Evolutionary conservation across 176 grass and related monocot species (phyloP).

Genomic region (Alopecurus myosuroides): DNA sequence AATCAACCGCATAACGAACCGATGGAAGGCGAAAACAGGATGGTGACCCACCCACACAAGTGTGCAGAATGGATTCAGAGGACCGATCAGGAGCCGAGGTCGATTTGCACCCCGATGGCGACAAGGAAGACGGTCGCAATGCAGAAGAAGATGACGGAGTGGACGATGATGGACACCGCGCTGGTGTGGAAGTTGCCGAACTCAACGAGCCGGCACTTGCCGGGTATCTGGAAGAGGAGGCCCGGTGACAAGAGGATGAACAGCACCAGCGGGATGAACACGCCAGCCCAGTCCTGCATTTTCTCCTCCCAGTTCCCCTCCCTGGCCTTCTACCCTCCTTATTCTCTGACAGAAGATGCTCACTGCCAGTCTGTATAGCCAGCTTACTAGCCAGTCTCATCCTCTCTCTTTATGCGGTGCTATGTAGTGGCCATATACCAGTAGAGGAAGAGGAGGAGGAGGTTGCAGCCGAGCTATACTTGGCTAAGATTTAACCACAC

Average conservation of each 20-base stretch:
- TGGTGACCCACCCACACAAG: not conserved
- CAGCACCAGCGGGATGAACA: conserved; percentile 50
- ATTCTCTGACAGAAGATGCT: not conserved
- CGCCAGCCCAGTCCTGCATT: conserved; percentile 70
- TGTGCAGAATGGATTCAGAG: not conserved
- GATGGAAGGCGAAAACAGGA: not conserved
- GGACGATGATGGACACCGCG: conserved; percentile 51
- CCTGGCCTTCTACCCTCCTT: not conserved
- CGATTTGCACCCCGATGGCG: not conserved
- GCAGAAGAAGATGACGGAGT: conserved; percentile 31
- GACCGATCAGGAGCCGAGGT: not conserved
- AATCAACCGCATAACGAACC: not conserved
- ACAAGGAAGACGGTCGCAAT: not conserved
- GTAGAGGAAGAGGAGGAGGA: not conserved
- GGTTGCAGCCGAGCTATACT: conserved; percentile 19
- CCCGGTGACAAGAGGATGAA: conserved; percentile 66
- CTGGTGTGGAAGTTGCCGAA: conserved; percentile 70
- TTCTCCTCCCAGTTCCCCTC: not conserved
- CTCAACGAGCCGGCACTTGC: conserved; percentile 41
- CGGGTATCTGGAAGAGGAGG: conserved; percentile 58
- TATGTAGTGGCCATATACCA: not conserved
- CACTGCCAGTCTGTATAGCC: not conserved
- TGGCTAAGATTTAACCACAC: no score
- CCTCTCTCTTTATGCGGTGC: not conserved
- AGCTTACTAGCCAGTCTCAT: no score